Percentiles rank a stretch among this genome's conserved stretches.
Conservation (phyloP, 2,329 filamentous ascomycete genomes). For the Zelopaecilomyces penicillatus region DNA sequence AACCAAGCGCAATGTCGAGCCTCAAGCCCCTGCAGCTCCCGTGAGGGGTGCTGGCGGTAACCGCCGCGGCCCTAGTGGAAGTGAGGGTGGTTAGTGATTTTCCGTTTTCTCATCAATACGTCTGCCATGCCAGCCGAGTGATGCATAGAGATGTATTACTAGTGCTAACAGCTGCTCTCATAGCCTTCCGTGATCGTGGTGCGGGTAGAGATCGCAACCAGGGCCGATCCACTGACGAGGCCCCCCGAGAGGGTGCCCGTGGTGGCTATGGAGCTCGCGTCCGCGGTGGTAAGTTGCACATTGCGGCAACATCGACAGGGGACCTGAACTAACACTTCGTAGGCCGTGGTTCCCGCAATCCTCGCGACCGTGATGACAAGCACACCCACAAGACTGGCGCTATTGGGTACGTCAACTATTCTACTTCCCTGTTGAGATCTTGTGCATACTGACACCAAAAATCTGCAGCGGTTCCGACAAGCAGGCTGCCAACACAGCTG, state of each 20-base stretch:
- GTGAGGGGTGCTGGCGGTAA: slow-evolving; percentile 34
- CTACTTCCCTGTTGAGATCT: too few relatives aligned
- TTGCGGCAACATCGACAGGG: too few relatives aligned
- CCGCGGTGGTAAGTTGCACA: slow-evolving; percentile 42
- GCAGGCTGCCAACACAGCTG: slow-evolving; percentile 78
- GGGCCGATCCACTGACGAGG: slow-evolving; percentile 66
- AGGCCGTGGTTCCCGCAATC: slow-evolving; percentile 47
- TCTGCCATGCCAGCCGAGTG: neutral
- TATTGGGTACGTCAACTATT: slow-evolving; percentile 34
- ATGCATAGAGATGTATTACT: neutral
- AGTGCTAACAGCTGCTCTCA: slow-evolving; percentile 6
- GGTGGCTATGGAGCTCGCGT: slow-evolving; percentile 57
- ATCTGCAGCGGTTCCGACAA: slow-evolving; percentile 65
- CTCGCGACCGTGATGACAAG: slow-evolving; percentile 48
- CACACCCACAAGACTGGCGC: slow-evolving; percentile 37
- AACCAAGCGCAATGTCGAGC: slow-evolving; percentile 77
- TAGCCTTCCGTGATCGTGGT: slow-evolving; percentile 84
- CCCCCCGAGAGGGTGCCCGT: slow-evolving; percentile 44
- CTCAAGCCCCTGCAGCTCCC: slow-evolving; percentile 60
- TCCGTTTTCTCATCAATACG: slow-evolving; percentile 1
- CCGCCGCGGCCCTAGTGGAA: slow-evolving; percentile 58
- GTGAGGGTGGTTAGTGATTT: slow-evolving; percentile 63
- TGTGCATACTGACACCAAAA: slow-evolving; percentile 12
- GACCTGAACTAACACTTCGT: slow-evolving; percentile 2
- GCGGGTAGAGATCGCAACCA: slow-evolving; percentile 79